Percentiles rank a stretch among this genome's conserved stretches.
These are phyloP conservation scores for Pulveroboletus sp. DNA, from an alignment of 768 basidiomycete genomes.

Conservation along the genomic window DNA sequence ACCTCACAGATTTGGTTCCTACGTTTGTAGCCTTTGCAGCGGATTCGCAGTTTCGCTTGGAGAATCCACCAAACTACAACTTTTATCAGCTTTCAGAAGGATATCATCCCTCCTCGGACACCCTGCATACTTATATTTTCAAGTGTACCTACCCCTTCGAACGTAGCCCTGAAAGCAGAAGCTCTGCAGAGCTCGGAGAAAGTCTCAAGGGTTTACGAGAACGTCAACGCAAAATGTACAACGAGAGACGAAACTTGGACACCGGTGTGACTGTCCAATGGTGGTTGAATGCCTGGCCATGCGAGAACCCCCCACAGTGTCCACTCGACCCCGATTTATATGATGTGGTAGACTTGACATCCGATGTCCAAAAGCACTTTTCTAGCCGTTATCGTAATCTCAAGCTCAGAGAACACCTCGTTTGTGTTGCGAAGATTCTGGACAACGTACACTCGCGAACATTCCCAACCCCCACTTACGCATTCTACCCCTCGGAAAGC, in stretches of 20 bases:
- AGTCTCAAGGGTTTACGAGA: not conserved
- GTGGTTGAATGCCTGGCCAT: constrained; percentile 18
- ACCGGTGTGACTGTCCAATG: not conserved
- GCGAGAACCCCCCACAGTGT: constrained; percentile 7
- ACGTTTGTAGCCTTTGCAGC: constrained; percentile 31
- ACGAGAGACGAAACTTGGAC: constrained; percentile 5
- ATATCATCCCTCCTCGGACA: not conserved
- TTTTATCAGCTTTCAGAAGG: constrained; percentile 10
- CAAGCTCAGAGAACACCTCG: constrained; percentile 12
- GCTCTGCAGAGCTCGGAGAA: not conserved
- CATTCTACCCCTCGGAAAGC: not conserved
- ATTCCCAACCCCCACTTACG: not conserved
- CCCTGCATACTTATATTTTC: not conserved
- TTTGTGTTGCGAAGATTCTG: constrained; percentile 8
- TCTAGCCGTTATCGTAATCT: constrained; percentile 13
- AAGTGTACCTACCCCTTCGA: not conserved
- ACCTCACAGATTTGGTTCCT: constrained; percentile 14
- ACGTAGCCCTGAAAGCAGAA: constrained; percentile 10
- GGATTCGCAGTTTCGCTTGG: constrained; percentile 2
- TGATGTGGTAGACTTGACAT: not conserved
- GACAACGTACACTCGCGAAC: not conserved
- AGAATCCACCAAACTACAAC: constrained; percentile 16
- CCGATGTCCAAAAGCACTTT: constrained; percentile 4
- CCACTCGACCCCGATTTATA: constrained; percentile 2
- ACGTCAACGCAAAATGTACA: constrained; percentile 9